These are phyloP conservation scores for Endocalyx cinctus DNA, from an alignment of 2,329 filamentous ascomycete genomes.

Conservation along the genomic window DNA sequence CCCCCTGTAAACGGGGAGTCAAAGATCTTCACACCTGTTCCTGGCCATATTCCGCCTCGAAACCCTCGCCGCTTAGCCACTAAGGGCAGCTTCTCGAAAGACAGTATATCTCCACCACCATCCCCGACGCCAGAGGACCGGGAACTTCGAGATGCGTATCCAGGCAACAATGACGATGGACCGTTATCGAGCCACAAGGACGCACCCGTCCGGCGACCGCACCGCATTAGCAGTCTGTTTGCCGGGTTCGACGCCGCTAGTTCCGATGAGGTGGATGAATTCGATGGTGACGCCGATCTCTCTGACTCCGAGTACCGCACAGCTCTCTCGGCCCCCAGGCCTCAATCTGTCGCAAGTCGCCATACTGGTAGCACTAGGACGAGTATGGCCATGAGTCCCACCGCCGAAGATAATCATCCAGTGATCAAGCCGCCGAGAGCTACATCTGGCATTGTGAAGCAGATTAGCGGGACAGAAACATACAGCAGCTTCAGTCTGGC, in stretches of 20 bases:
- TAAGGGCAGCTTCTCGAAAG: slow-evolving; percentile 38
- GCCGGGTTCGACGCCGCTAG: slow-evolving; percentile 74
- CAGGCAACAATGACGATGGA: slow-evolving; percentile 76
- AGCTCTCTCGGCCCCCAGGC: slow-evolving; percentile 58
- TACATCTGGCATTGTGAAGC: slow-evolving; percentile 29
- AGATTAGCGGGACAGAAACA: slow-evolving; percentile 34
- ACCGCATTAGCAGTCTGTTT: slow-evolving; percentile 79
- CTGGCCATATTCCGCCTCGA: slow-evolving; percentile 51
- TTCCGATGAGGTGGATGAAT: slow-evolving; percentile 62
- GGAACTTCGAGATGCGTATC: slow-evolving; percentile 62
- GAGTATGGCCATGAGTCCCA: slow-evolving; percentile 35
- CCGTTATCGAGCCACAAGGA: slow-evolving; percentile 58
- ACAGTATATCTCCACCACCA: slow-evolving; percentile 44
- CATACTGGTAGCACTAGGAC: slow-evolving; percentile 39
- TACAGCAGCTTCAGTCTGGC: slow-evolving; percentile 40
- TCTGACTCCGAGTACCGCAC: slow-evolving; percentile 66
- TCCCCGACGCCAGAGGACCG: slow-evolving; percentile 20
- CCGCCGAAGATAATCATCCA: slow-evolving; percentile 32
- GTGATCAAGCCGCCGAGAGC: slow-evolving; percentile 19
- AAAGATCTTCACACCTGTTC: slow-evolving; percentile 45
- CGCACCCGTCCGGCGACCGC: slow-evolving; percentile 62
- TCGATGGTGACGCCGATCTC: slow-evolving; percentile 52
- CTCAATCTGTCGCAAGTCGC: slow-evolving; percentile 35
- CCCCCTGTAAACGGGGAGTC: slow-evolving; percentile 29
- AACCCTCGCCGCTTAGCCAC: slow-evolving; percentile 53